These are phyloP conservation scores for Phytophthora tubulina DNA, from an alignment of 352 stramenopile genomes.

Conservation along the genomic window DNA sequence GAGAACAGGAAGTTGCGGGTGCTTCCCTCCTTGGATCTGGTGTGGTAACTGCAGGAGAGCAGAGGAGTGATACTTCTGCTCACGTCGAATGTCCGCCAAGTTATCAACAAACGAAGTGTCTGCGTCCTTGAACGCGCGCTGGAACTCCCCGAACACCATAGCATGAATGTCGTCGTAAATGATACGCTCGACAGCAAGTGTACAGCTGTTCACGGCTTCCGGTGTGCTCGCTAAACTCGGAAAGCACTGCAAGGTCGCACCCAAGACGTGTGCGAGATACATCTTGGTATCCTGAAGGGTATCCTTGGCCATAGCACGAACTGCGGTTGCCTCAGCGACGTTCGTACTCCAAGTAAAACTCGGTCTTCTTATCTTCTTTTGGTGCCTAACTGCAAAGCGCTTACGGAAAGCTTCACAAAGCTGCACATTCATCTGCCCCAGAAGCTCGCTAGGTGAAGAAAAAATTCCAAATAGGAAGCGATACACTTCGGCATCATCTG, in stretches of 20 bases:
- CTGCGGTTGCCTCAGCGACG: constrained; percentile 6
- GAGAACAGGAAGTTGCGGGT: constrained; percentile 24
- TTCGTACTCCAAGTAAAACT: constrained; percentile 28
- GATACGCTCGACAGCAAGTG: constrained; percentile 67
- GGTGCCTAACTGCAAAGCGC: constrained; percentile 38
- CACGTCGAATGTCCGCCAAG: constrained; percentile 55
- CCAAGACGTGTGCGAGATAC: constrained; percentile 69
- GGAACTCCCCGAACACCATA: constrained; percentile 65
- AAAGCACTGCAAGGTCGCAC: constrained; percentile 69
- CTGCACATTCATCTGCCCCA: constrained; percentile 73
- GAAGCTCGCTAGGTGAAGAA: constrained; percentile 57
- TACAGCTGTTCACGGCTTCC: constrained; percentile 55
- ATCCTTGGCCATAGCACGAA: constrained; percentile 41
- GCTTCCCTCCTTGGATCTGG: constrained; percentile 12
- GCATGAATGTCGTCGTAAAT: constrained; percentile 76
- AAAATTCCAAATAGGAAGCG: constrained; percentile 68
- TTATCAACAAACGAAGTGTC: constrained; percentile 60
- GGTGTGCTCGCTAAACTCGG: constrained; percentile 66
- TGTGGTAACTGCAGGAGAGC: constrained; percentile 32
- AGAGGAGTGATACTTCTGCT: constrained; percentile 52
- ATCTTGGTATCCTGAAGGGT: constrained; percentile 77
- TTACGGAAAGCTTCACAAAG: constrained; percentile 62
- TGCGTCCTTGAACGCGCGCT: constrained; percentile 52
- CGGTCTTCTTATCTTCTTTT: constrained; percentile 25
- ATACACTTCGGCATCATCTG: constrained; percentile 61